A percentile compares a stretch with the other conserved stretches of the same genome.
These are phyloP conservation scores for Thelephora aurantiotincta DNA, from an alignment of 768 basidiomycete genomes.

Conservation along the genomic window DNA sequence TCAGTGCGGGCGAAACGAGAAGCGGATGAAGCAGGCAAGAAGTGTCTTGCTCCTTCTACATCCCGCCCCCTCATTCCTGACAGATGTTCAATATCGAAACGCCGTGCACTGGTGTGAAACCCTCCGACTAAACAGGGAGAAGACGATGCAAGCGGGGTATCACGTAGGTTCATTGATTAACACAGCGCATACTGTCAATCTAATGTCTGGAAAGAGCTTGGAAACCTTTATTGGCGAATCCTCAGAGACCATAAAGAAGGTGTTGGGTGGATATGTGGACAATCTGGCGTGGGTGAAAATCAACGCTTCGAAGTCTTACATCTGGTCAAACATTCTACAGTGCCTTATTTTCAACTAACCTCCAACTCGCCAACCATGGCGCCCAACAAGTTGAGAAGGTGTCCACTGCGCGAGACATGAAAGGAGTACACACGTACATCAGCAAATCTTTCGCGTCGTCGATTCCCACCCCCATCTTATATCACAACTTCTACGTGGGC, in stretches of 20 bases:
- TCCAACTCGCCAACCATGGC: conserved; percentile 56
- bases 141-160: conserved; percentile 71
- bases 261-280: conserved; percentile 64
- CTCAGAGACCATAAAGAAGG: conserved; percentile 43
- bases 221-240: conserved; percentile 70
- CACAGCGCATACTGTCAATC: not conserved
- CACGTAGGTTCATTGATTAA: conserved; percentile 31
- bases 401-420: conserved; percentile 55
- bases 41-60: conserved; percentile 1
- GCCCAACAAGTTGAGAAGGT: conserved; percentile 49
- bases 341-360: conserved; percentile 65
- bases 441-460: conserved; percentile 48
- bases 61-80: not conserved
- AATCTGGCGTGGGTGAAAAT: conserved; percentile 47
- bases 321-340: conserved; percentile 22
- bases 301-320: not conserved
- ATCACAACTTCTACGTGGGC: conserved; percentile 69
- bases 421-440: conserved; percentile 38
- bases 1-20: conserved; percentile 78
- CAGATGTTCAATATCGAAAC: conserved; percentile 84
- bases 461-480: conserved; percentile 59
- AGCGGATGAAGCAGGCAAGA: conserved; percentile 76
- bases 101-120: conserved; percentile 92
- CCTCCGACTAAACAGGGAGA: conserved; percentile 64
- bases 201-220: conserved; percentile 39